A percentile compares a stretch with the other conserved stretches of the same genome.
Conservation (phyloP, 768 basidiomycete species). For the Agaricus blazei region DNA sequence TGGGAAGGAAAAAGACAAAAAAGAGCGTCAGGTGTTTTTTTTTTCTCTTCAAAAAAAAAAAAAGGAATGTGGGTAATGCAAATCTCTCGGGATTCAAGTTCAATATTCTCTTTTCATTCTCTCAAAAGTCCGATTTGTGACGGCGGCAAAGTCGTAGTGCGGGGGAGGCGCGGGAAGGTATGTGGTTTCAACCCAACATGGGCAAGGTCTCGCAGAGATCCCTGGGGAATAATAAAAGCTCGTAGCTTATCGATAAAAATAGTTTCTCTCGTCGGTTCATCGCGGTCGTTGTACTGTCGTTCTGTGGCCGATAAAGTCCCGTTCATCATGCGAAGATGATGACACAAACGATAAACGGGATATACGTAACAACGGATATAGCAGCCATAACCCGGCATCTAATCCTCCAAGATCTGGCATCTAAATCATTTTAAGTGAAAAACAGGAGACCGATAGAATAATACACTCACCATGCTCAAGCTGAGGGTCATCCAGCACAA, state of each 20-base stretch:
- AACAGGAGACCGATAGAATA: not conserved
- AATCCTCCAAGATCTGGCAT: constrained; percentile 68
- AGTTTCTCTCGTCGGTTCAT: not conserved
- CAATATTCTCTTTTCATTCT: too few species aligned
- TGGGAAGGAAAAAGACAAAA: too few species aligned
- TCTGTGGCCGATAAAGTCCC: not conserved
- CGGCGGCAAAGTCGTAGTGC: too few species aligned
- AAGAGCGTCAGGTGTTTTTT: too few species aligned
- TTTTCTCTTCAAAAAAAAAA: too few species aligned
- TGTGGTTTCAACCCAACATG: too few species aligned
- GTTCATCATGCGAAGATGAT: constrained; percentile 49
- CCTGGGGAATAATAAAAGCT: too few species aligned
- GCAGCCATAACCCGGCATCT: constrained; percentile 71
- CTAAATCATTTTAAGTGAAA: constrained; percentile 26
- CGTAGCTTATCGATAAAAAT: constrained; percentile 6
- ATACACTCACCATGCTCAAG: constrained; percentile 63
- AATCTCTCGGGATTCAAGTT: too few species aligned
- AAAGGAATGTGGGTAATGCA: too few species aligned
- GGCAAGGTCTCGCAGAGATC: too few species aligned
- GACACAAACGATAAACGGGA: constrained; percentile 73
- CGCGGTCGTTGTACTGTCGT: not conserved
- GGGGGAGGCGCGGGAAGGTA: too few species aligned
- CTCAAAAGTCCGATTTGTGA: too few species aligned
- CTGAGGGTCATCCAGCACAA: constrained; percentile 74
- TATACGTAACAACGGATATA: constrained; percentile 67